These are phyloP conservation scores for Elsinoe arachidis DNA, from an alignment of 2,329 filamentous ascomycete species.

Conservation along the genomic window DNA sequence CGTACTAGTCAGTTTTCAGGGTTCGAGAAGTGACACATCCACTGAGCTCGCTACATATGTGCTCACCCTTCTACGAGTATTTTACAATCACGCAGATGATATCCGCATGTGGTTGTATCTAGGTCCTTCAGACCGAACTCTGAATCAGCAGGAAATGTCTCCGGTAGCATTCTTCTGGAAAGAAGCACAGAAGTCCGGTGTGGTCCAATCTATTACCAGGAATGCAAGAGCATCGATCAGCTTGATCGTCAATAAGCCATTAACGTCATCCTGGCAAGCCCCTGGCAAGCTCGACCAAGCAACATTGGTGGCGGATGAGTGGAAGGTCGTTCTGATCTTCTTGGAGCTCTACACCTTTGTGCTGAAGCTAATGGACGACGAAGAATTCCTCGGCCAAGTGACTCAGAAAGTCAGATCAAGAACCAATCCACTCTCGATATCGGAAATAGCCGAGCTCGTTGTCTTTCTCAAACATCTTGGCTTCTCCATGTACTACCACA, in stretches of 20 bases:
- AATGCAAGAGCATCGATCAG: slow-evolving; percentile 52
- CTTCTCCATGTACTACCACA: slow-evolving; percentile 81
- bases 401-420: slow-evolving; percentile 34
- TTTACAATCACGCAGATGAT: slow-evolving; percentile 72
- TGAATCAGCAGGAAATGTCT: slow-evolving; percentile 31
- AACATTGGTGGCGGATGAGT: slow-evolving; percentile 55
- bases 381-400: slow-evolving; percentile 60
- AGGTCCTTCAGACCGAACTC: slow-evolving; percentile 34
- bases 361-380: slow-evolving; percentile 86
- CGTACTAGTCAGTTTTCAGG: slow-evolving; percentile 24
- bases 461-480: slow-evolving; percentile 83
- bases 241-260: slow-evolving; percentile 41
- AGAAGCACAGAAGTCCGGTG: slow-evolving; percentile 47
- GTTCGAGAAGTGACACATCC: slow-evolving; percentile 38
- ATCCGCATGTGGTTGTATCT: slow-evolving; percentile 92
- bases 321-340: slow-evolving; percentile 83
- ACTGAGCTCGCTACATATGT: slow-evolving; percentile 70
- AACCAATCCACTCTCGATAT: slow-evolving; percentile 59
- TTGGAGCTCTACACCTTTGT: slow-evolving; percentile 92
- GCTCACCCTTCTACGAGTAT: slow-evolving; percentile 74
- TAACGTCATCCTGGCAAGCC: slow-evolving; percentile 21
- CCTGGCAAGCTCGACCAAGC: slow-evolving; percentile 26
- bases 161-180: slow-evolving; percentile 82
- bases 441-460: slow-evolving; percentile 65
- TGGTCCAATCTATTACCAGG: slow-evolving; percentile 49